Evolutionary conservation across 2,329 filamentous ascomycete genomes (phyloP), one percentile per base, ranked within the genome.

Genomic region (Pezicula neosporulosa): DNA sequence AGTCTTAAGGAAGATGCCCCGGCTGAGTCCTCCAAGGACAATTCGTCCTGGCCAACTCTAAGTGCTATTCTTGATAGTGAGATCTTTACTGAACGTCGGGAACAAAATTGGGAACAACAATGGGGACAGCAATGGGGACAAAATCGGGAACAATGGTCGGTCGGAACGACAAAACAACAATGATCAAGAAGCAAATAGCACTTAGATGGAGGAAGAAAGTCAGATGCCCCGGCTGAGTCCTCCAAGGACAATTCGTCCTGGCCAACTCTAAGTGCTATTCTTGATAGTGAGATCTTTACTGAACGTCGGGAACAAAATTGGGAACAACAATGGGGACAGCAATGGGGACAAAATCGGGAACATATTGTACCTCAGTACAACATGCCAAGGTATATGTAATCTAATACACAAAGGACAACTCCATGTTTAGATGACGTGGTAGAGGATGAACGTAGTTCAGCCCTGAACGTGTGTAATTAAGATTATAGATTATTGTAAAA

Each of bases 401-500:
- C n/a, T 12, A 15, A 28, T 5, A 21, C 19, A 27, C 42, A 27
- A 7, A 28, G 33, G 41, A 9, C 15, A 13, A n/a, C 21, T 15
- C 15, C 8, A 10, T 12, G 38, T 33, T 13, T 44, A 28, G 15
- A 33, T 9, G 18, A 35, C 10, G 21, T 12, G 10, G 36, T 47
- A 18, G 10, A 42, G 12, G 4, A 7, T 33, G 12, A 6, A 33
- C 3, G 30, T 3, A 13, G 30, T 33, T 12, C 30, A 10, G 9
- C 30, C 9, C 30, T 10, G 30, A 33, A 10, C 12, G 30, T 5
- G 12, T 33, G 6, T 33, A 33, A 33, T 33, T 33, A 33, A 13
- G 24, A 60, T 59, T 60, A 60, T 10, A 47, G 52, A 59, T 57
- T 60, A 57, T 48, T 47, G 51, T 54, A 49, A 42, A 38, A 39